Evolutionary conservation across 345 rosid species (phyloP).

Genomic region (Gossypium rotundifolium): DNA sequence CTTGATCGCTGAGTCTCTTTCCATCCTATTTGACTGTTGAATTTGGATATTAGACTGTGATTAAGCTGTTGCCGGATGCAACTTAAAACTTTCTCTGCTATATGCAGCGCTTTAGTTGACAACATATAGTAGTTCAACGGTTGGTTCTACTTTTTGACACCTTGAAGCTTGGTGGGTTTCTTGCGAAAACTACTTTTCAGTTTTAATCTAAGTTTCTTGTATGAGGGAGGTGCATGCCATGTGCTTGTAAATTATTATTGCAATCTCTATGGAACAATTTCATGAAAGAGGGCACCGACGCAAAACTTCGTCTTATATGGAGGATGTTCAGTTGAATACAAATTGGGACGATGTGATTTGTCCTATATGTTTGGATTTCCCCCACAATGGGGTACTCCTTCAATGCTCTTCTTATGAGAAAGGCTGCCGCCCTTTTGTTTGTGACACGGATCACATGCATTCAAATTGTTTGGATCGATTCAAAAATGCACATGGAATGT

Average conservation of each 20-base stretch:
- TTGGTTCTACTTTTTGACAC: not conserved
- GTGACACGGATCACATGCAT: constrained; percentile 80
- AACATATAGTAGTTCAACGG: not conserved
- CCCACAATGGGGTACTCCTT: constrained; percentile 87
- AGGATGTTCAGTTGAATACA: constrained; percentile 46
- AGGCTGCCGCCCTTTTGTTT: constrained; percentile 85
- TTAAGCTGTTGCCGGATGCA: not conserved
- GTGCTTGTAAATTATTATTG: constrained; percentile 20
- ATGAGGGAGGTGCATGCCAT: constrained; percentile 12
- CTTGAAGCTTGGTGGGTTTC: constrained; percentile 1
- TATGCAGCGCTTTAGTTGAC: not conserved
- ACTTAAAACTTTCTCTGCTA: not conserved
- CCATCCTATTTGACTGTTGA: not conserved
- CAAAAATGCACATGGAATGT: constrained; percentile 61
- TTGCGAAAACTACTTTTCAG: not conserved
- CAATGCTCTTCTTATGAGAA: constrained; percentile 71
- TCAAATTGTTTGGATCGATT: constrained; percentile 92
- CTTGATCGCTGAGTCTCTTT: not conserved
- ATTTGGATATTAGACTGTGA: not conserved
- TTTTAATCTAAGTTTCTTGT: not conserved
- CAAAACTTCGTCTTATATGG: constrained; percentile 22
- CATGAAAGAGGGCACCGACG: constrained; percentile 26
- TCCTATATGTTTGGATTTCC: constrained; percentile 89
- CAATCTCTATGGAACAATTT: constrained; percentile 34
- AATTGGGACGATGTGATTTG: constrained; percentile 76